Evolutionary conservation across 805 yeast genomes (phyloP), one percentile per base, ranked within the genome.

Genomic region (Candida parachauliodes): DNA sequence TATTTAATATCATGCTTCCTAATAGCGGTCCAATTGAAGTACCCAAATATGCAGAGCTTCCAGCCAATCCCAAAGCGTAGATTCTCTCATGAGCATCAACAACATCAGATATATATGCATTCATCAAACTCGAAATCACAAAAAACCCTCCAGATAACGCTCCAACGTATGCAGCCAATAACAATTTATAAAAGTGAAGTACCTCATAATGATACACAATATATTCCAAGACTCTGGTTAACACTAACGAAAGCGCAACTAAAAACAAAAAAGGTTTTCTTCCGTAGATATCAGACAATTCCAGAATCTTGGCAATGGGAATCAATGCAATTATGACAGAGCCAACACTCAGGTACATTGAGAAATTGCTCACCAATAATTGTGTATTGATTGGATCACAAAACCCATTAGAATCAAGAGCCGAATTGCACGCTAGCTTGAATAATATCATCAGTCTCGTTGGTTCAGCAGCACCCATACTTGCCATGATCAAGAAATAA

Each of bases 31-130:
- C 88, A 8, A 70, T 4, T 0, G 81, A 80, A 47, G 75, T 48
- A 0, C 86, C 82, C 4, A 71, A 61, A 44, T 72, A 77, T 26
- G 79, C 53, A 14, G 72, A 55, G 8, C 86, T 82, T 50, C 70
- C 63, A 18, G 72, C 58, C 28, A 73, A 56, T 12, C 87, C 83
- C 44, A 83, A 60, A 12, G 72, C 59, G 35, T 69, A 64, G 8
- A 75, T 68, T 41, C 93, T 62, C 33, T 71, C 65, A 21, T 62
- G 63, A 0, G 83, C 70, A 10, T 76, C 78, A 5, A 77, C 77
- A 32, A 84, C 74, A 58, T 87, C 95, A 2, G 84, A 67, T n/a
- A 83, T 67, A 51, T 83, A 86, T 38, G 88, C 74, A 48, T 77
- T 77, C 9, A 76, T 64, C 21, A 81, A 59, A 4, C 81, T 76